phyloP scores from a whole-genome alignment of 192 early-diverging fungal genomes.

The Phlyctochytrium arcticum region DNA sequence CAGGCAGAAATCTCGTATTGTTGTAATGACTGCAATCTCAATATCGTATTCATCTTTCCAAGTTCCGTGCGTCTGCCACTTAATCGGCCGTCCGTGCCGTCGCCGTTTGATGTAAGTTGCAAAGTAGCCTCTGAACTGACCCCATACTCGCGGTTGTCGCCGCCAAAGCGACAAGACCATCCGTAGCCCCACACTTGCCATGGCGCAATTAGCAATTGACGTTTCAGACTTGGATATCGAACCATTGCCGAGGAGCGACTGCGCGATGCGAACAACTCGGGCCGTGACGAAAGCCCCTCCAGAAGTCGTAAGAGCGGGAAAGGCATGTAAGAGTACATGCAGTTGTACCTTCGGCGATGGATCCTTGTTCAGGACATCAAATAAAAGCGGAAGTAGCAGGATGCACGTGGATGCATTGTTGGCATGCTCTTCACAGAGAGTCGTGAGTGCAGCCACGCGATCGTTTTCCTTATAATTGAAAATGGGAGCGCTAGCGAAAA shows the following conservation, averaged over 20 bases:
- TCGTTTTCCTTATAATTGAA: constrained; percentile 1
- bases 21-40: constrained; percentile 1
- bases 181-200: constrained; percentile 10
- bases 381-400: constrained; percentile 15
- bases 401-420: background rate
- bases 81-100: constrained; percentile 12
- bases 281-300: constrained; percentile 21
- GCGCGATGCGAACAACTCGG: constrained; percentile 8
- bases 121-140: constrained; percentile 12
- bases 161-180: constrained; percentile 18
- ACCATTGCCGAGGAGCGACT: constrained; percentile 14
- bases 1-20: constrained; percentile 7
- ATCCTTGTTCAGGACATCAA: constrained; percentile 18
- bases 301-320: constrained; percentile 9
- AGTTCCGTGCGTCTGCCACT: background rate
- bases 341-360: constrained; percentile 7
- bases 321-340: constrained; percentile 7
- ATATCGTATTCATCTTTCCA: constrained; percentile 18
- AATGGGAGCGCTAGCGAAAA: background rate
- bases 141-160: constrained; percentile 18
- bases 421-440: background rate
- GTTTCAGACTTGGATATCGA: background rate
- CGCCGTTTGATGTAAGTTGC: constrained; percentile 7
- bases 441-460: constrained; percentile 8
- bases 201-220: too few species aligned